Evolutionary conservation across 83 land plant genomes (phyloP).

Genomic region (Thuja plicata): DNA sequence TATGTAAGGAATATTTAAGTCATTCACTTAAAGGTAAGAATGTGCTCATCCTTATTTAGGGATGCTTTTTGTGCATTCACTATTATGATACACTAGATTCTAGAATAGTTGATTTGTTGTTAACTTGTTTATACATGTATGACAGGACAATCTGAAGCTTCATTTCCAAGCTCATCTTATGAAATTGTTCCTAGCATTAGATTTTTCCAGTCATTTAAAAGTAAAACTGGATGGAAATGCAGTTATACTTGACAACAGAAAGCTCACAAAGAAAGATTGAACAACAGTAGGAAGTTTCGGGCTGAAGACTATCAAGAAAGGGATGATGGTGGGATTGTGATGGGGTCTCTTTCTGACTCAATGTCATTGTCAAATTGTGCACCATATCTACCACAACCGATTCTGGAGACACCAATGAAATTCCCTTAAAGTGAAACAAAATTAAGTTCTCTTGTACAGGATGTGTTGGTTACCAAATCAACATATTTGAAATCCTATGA

Average conservation of each 20-base stretch:
- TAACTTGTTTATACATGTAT: not conserved
- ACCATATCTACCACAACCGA: not conserved
- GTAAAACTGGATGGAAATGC: slow-evolving; percentile 61
- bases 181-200: slow-evolving; percentile 32
- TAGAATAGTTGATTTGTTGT: not conserved
- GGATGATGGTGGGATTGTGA: not conserved
- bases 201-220: slow-evolving; percentile 25
- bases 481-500: too few relatives aligned
- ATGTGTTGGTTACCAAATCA: too few relatives aligned
- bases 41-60: not conserved
- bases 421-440: not conserved
- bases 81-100: not conserved
- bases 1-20: slow-evolving; percentile 17
- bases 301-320: slow-evolving; percentile 29
- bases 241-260: slow-evolving; percentile 52
- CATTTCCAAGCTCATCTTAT: slow-evolving; percentile 20
- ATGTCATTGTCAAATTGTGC: not conserved
- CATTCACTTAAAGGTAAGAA: slow-evolving; percentile 24
- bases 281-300: slow-evolving; percentile 65
- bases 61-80: not conserved
- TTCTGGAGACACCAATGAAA: not conserved
- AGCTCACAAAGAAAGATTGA: slow-evolving; percentile 80
- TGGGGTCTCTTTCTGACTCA: not conserved
- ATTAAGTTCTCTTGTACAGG: slow-evolving; percentile 6
- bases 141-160: slow-evolving; percentile 30